Evolutionary conservation across 805 yeast genomes (phyloP).

Genomic region (Grigorovia transvaalensis): DNA sequence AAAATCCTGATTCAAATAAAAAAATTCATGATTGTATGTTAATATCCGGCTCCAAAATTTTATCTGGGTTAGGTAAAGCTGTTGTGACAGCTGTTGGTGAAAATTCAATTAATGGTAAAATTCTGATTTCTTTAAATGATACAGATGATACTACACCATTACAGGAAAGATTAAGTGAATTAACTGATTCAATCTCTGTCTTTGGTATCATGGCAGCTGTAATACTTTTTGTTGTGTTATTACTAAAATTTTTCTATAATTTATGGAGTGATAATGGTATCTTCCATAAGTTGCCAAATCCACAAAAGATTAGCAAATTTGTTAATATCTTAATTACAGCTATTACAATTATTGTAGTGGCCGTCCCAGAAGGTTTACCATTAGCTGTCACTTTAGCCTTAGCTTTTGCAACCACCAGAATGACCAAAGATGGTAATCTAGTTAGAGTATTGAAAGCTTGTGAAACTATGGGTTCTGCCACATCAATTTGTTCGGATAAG

Average conservation of each 20-base stretch:
- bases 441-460: conserved; percentile 91
- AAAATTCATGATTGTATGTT: conserved; percentile 62
- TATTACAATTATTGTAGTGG: conserved; percentile 88
- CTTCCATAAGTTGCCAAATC: conserved; percentile 37
- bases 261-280: conserved; percentile 36
- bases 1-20: conserved; percentile 3
- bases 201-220: conserved; percentile 83
- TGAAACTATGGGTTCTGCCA: conserved; percentile 98
- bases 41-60: conserved; percentile 81
- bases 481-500: conserved; percentile 86
- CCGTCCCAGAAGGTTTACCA: conserved; percentile 99
- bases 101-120: conserved; percentile 84
- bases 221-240: conserved; percentile 67
- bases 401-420: conserved; percentile 96
- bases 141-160: conserved; percentile 84
- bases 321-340: conserved; percentile 83
- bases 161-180: conserved; percentile 65
- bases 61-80: conserved; percentile 80
- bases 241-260: conserved; percentile 61
- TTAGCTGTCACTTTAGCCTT: conserved; percentile 92
- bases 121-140: conserved; percentile 66
- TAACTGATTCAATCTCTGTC: conserved; percentile 92
- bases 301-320: conserved; percentile 77
- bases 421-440: conserved; percentile 92
- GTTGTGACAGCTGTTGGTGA: conserved; percentile 85